Percentiles rank a stretch among this genome's conserved stretches.
These are phyloP conservation scores for Neonectria hederae DNA, from an alignment of 2,329 filamentous ascomycete species.

Conservation along the genomic window DNA sequence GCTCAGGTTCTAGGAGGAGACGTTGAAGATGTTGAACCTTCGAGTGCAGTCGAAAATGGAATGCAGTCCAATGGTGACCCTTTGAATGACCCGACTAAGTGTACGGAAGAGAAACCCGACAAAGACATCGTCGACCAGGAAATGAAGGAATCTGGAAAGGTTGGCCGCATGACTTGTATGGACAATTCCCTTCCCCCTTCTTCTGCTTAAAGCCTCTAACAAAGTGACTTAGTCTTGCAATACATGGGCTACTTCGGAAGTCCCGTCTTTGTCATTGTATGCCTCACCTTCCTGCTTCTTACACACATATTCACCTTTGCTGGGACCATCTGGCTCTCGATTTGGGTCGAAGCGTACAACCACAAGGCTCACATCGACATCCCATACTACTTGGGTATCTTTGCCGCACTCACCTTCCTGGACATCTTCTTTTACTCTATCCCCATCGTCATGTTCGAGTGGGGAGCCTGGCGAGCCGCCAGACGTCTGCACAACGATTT, in stretches of 20 bases:
- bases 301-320: slow-evolving; percentile 54
- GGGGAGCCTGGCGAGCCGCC: slow-evolving; percentile 66
- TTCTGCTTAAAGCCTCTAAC: slow-evolving; percentile 11
- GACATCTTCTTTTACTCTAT: slow-evolving; percentile 55
- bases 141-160: slow-evolving; percentile 56
- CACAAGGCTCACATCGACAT: slow-evolving; percentile 55
- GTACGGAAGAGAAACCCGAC: slow-evolving; percentile 47
- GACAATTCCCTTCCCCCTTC: slow-evolving; percentile 25
- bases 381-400: slow-evolving; percentile 64
- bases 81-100: slow-evolving; percentile 46
- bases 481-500: slow-evolving; percentile 62
- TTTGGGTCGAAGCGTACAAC: slow-evolving; percentile 63
- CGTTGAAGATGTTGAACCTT: slow-evolving; percentile 46
- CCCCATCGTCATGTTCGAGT: slow-evolving; percentile 59
- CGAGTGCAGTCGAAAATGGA: slow-evolving; percentile 38
- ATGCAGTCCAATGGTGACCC: slow-evolving; percentile 43
- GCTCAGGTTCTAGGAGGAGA: slow-evolving; percentile 50
- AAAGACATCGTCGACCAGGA: slow-evolving; percentile 59
- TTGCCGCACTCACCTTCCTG: slow-evolving; percentile 55
- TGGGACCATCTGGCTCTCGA: slow-evolving; percentile 59
- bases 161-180: slow-evolving; percentile 56
- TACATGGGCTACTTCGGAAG: slow-evolving; percentile 63
- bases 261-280: slow-evolving; percentile 52
- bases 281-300: slow-evolving; percentile 52
- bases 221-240: slow-evolving; percentile 52